Base-by-base conservation (phyloP, 495 filamentous ascomycete species). In the Penicillium odoratum region DNA sequence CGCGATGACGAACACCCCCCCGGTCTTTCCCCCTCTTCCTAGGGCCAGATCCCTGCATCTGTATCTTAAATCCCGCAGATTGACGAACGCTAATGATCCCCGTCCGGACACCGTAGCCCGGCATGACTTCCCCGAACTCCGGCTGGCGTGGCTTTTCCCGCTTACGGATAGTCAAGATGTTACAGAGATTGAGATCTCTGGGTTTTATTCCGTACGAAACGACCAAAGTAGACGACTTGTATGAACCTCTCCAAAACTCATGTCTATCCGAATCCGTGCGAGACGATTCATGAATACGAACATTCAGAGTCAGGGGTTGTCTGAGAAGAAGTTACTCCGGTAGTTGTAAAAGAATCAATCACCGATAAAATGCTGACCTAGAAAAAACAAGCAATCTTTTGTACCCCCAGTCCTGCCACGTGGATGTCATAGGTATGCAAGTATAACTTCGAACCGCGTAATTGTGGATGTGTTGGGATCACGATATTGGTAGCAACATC, bases 1-100 rank as follows among this genome's bases (percentile, higher is more conserved):
- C 48, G 49, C 50, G 15, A 52, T 50, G 42, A 50, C 40, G 56
- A 58, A 50, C 43, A 40, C 45, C 33, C 9, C 21, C 28, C 45
- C 21, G 45, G 13, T 47, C 45, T 25, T 26, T 28, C 3, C 45
- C 45, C 45, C 2, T 4, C 15, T 29, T 15, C 21, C 25, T 29
- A 1, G 33, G 42, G 15, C 42, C 10, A 21, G 42, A 45, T 45
- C 8, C 9, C 4, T n/a, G 7, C 2, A 40, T 3, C 38, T 4
- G 38, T 15, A 40, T n/a, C 15, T 16, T 40, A 16, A 40, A 40
- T 40, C 13, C 38, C 38, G 38, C 15, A 40, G 15, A 40, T 16
- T 40, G 38, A 40, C 2, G 15, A 40, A 40, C 1, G 13, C 38
- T 15, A 15, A n/a, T 40, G 38, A 15, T 40, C 38, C 38, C 38